These are phyloP conservation scores for Herpetospermum pedunculosum DNA, from an alignment of 306 rosid species.

Conservation along the genomic window DNA sequence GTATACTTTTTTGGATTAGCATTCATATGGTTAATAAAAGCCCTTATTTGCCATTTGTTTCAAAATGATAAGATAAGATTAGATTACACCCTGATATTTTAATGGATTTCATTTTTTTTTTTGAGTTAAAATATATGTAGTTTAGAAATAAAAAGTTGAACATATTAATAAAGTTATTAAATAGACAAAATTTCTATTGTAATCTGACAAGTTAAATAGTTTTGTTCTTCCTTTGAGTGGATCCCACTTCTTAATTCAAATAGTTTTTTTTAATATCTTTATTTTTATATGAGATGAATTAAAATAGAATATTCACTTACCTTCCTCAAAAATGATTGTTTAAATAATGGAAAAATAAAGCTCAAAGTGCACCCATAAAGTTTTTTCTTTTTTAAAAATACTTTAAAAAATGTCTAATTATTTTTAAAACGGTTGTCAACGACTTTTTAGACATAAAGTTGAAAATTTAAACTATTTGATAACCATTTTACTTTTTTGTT, in stretches of 20 bases:
- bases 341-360: background rate
- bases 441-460: no score
- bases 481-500: no score
- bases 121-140: background rate
- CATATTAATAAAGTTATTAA: background rate
- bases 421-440: no score
- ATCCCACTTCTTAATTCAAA: no score
- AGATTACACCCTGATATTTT: background rate
- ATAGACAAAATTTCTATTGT: no score
- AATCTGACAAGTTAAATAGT: no score
- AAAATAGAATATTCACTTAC: background rate
- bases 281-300: background rate
- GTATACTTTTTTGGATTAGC: background rate
- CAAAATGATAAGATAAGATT: background rate
- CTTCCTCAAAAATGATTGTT: no score
- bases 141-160: background rate
- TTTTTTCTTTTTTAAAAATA: no score
- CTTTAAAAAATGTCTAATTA: no score
- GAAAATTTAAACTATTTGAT: no score
- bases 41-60: background rate
- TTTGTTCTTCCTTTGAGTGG: no score
- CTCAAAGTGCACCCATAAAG: background rate
- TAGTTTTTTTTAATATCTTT: no score
- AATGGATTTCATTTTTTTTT: background rate
- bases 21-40: background rate